A percentile compares a stretch with the other conserved stretches of the same genome.
These are phyloP conservation scores for Rhodotorula sp. DNA, from an alignment of 1,284 basidiomycete genomes.

Conservation along the genomic window DNA sequence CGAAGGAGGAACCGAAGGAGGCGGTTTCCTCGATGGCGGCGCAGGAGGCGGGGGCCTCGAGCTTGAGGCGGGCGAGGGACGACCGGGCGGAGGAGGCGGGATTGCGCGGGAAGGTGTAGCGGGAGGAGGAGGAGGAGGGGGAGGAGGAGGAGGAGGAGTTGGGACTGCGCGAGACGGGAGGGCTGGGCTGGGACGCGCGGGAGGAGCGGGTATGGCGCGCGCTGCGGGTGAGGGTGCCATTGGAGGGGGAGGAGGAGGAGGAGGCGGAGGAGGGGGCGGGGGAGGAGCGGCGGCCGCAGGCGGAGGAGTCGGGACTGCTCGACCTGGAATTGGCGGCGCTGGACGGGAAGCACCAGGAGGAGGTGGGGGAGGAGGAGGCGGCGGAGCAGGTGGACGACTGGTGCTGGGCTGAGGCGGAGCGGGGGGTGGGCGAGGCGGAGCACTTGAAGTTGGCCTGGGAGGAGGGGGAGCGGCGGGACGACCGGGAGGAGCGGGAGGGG, in stretches of 20 bases:
- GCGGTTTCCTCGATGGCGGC: conserved; percentile 7
- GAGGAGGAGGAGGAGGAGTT: conserved; percentile 1
- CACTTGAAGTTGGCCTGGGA: background rate
- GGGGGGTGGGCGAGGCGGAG: background rate
- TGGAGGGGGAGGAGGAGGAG: too few species aligned
- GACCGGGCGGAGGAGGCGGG: background rate
- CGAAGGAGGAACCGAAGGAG: conserved; percentile 4
- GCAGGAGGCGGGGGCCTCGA: background rate
- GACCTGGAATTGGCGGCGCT: background rate
- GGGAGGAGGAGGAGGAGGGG: conserved; percentile 5
- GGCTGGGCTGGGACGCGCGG: background rate
- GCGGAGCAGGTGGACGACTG: background rate
- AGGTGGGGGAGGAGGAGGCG: conserved; percentile 12
- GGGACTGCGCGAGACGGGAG: background rate
- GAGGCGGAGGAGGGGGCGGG: background rate
- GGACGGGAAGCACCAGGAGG: background rate
- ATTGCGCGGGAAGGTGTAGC: background rate
- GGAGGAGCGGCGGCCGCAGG: background rate
- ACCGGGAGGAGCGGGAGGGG: background rate
- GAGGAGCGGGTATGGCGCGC: conserved; percentile 3
- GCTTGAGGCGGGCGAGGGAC: background rate
- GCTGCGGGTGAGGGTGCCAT: too few species aligned
- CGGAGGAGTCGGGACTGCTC: background rate
- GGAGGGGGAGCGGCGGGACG: background rate
- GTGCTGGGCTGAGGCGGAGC: conserved; percentile 14